Evolutionary conservation across 2,329 filamentous ascomycete genomes (phyloP), one percentile per base, ranked within the genome.

Genomic region (Lasiodiplodia theobromae): DNA sequence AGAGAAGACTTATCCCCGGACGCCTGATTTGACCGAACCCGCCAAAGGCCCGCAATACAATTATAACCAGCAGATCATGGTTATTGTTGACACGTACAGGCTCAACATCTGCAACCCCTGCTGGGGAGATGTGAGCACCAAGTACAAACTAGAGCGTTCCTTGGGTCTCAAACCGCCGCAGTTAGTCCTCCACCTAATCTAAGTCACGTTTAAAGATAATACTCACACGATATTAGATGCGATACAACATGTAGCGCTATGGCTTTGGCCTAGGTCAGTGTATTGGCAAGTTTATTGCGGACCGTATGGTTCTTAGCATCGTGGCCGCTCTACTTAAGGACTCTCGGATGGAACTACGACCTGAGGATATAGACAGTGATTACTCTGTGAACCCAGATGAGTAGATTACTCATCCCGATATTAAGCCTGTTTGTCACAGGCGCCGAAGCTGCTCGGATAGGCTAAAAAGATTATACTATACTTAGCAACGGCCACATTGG

Each of bases 241-340:
- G 82, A 14, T 84, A 83, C 71, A 70, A 76, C 4, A 80, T 77
- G 54, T 84, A 81, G 82, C 74, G 82, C 4, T 85, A 83, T 71
- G 82, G 82, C 0, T 84, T 84, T 69, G 82, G 82, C 16, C 74
- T 82, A 0, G 71, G 82, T 37, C 76, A 80, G 67, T 85, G 83
- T 67, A 70, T 85, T 71, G 82, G 82, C 0, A 81, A 80, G 70
- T 77, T 80, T 69, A 70, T 82, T 1, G 79, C 77, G 3, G 82
- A 84, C 63, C n/a, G 77, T 25, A 74, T 82, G 1, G 74, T 82
- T 56, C 68, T 74, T 7, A 53, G 51, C n/a, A 53, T 53, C 18
- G 51, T 53, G 4, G 51, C 51, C 6, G 51, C 51, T 28, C 28
- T 53, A n/a, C 11, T 53, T 10, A 53, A 53, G 51, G 51, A 53